Percentiles rank a stretch among this genome's conserved stretches.
phyloP scores from a whole-genome alignment of 805 yeast species.

The Groenewaldozyma salmanticensis region DNA sequence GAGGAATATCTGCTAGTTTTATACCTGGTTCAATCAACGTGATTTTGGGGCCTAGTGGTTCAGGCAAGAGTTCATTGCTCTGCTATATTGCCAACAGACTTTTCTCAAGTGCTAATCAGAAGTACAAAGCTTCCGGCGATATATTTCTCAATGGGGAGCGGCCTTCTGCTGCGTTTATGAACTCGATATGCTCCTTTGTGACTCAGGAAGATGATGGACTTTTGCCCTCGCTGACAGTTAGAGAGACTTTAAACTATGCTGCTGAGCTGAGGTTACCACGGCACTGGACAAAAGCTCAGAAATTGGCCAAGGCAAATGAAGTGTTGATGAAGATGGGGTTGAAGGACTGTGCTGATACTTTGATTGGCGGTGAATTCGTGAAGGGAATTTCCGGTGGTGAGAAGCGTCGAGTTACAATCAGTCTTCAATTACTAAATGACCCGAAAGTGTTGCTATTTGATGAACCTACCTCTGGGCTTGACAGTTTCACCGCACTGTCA shows the following conservation, averaged over 20 bases:
- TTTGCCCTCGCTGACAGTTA: slow-evolving; percentile 60
- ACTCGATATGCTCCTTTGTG: slow-evolving; percentile 59
- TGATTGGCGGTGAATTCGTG: slow-evolving; percentile 49
- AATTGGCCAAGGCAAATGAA: slow-evolving; percentile 39
- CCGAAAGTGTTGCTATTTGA: slow-evolving; percentile 68
- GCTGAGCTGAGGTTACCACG: slow-evolving; percentile 56
- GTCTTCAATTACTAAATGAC: slow-evolving; percentile 62
- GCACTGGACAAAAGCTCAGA: slow-evolving; percentile 31
- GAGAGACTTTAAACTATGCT: slow-evolving; percentile 65
- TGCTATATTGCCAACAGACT: slow-evolving; percentile 55
- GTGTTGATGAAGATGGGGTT: slow-evolving; percentile 63
- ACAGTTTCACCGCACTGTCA: slow-evolving; percentile 65
- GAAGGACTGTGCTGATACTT: slow-evolving; percentile 64
- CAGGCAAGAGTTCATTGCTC: slow-evolving; percentile 63
- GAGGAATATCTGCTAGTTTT: slow-evolving; percentile 42
- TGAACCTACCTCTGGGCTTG: slow-evolving; percentile 87
- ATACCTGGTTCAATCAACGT: slow-evolving; percentile 52
- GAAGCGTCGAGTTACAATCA: slow-evolving; percentile 74
- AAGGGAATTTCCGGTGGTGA: slow-evolving; percentile 75
- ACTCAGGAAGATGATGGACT: slow-evolving; percentile 73
- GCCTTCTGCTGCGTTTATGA: slow-evolving; percentile 29
- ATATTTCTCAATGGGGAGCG: slow-evolving; percentile 35
- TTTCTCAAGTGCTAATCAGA: slow-evolving; percentile 27
- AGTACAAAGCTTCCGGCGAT: slow-evolving; percentile 32
- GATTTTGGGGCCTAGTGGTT: slow-evolving; percentile 76